Evolutionary conservation across 1,284 basidiomycete species (phyloP).

Genomic region (Leccinum glutinopallens): DNA sequence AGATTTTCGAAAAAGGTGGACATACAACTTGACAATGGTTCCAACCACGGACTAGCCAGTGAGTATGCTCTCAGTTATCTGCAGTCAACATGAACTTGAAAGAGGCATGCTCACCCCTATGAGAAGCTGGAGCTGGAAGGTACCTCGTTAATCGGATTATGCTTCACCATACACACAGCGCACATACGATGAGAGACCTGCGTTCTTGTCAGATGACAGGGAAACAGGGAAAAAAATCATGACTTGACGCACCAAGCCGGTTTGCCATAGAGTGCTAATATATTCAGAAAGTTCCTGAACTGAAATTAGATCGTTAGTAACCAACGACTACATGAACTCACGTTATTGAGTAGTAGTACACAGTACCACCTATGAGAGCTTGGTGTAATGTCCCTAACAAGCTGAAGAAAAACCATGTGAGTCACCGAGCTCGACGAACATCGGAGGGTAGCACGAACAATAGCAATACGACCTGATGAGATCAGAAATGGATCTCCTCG

Average conservation of each 20-base stretch:
- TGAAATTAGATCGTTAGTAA: slow-evolving; percentile 14
- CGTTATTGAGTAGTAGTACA: slow-evolving; percentile 60
- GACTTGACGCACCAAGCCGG: slow-evolving; percentile 48
- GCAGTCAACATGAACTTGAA: background rate
- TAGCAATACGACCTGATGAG: slow-evolving; percentile 24
- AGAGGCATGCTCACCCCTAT: slow-evolving; percentile 51
- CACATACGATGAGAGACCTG: slow-evolving; percentile 31
- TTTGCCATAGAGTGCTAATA: slow-evolving; percentile 41
- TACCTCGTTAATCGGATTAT: slow-evolving; percentile 1
- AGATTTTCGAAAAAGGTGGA: slow-evolving; percentile 13
- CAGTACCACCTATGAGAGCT: slow-evolving; percentile 52
- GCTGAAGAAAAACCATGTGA: slow-evolving; percentile 37
- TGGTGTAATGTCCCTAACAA: slow-evolving; percentile 54
- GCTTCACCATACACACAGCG: background rate
- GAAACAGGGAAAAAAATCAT: background rate
- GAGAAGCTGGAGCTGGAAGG: slow-evolving; percentile 54
- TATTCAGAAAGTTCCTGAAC: slow-evolving; percentile 50
- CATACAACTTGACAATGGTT: slow-evolving; percentile 63
- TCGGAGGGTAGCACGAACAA: slow-evolving; percentile 23
- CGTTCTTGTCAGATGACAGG: slow-evolving; percentile 12
- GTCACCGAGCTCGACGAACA: background rate
- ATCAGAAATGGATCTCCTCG: background rate
- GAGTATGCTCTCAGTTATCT: slow-evolving; percentile 11
- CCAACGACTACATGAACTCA: slow-evolving; percentile 31
- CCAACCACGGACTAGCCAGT: slow-evolving; percentile 54